Evolutionary conservation across 768 basidiomycete genomes (phyloP), one percentile per base, ranked within the genome.

Genomic region (Tricholoma furcatifolium): DNA sequence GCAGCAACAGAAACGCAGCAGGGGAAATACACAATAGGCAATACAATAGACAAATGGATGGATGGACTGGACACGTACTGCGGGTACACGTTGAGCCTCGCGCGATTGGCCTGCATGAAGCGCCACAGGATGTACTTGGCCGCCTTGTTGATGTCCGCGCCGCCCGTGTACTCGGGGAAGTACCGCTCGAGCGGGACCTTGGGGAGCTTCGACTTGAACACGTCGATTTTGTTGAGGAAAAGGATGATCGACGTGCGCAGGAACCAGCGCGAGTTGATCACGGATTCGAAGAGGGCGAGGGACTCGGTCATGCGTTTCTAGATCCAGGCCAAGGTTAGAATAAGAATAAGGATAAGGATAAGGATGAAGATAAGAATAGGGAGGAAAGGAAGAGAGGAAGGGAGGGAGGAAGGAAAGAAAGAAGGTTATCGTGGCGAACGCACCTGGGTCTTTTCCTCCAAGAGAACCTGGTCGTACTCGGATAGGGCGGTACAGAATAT

Each of bases 291-390:
- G 27, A 97, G 83, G 0, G 92, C 85, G 42, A 97, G 73, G 0
- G 91, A 90, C 70, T 97, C 95, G 58, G 87, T 83, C 92, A 98
- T 95, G 45, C 93, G 92, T 71, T 96, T 96, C 87, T 91, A 18
- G n/a, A n/a, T n/a, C n/a, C n/a, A n/a, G n/a, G n/a, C n/a, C n/a
- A n/a, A n/a, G n/a, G n/a, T n/a, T n/a, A n/a, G n/a, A n/a, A n/a
- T n/a, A n/a, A n/a, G n/a, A n/a, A n/a, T n/a, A n/a, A n/a, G n/a
- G n/a, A n/a, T n/a, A n/a, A n/a, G n/a, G n/a, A n/a, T n/a, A n/a
- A n/a, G n/a, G n/a, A n/a, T n/a, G n/a, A n/a, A n/a, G n/a, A n/a
- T n/a, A n/a, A n/a, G n/a, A n/a, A n/a, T n/a, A n/a, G n/a, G n/a
- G n/a, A n/a, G n/a, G n/a, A n/a, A n/a, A n/a, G n/a, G n/a, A n/a